These are phyloP conservation scores for Ophiosphaerella korrae DNA, from an alignment of 2,329 filamentous ascomycete genomes.

Conservation along the genomic window DNA sequence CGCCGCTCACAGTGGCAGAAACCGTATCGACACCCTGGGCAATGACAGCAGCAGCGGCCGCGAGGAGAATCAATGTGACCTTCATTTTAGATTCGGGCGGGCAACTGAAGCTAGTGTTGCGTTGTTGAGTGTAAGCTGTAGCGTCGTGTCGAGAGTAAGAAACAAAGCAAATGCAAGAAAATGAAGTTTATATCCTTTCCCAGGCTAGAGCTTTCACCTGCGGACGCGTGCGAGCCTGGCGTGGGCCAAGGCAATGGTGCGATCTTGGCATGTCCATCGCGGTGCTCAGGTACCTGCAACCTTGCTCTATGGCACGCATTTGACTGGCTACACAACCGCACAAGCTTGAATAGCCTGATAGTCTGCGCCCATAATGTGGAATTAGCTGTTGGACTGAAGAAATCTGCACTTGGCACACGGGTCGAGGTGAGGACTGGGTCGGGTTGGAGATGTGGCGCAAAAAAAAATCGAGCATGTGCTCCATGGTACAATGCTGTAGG, in stretches of 20 bases:
- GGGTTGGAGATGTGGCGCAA: not conserved
- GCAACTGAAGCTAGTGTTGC: not conserved
- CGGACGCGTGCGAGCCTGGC: slow-evolving; percentile 9
- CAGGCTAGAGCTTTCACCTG: slow-evolving; percentile 2
- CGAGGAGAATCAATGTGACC: slow-evolving; percentile 20
- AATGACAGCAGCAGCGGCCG: slow-evolving; percentile 16
- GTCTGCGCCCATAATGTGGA: slow-evolving; percentile 8
- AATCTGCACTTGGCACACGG: slow-evolving; percentile 4
- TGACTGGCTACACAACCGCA: slow-evolving; percentile 7
- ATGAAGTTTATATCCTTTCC: slow-evolving; percentile 14
- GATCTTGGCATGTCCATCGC: slow-evolving; percentile 31
- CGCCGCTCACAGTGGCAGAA: slow-evolving; percentile 18
- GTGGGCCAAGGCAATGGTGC: slow-evolving; percentile 30
- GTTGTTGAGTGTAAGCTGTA: not conserved
- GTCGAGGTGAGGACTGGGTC: not conserved
- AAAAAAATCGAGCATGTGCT: not conserved
- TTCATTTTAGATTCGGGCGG: slow-evolving; percentile 19
- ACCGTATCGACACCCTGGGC: slow-evolving; percentile 21
- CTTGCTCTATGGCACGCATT: slow-evolving; percentile 5
- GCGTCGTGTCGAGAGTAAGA: slow-evolving; percentile 7
- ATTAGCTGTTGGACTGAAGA: slow-evolving; percentile 8
- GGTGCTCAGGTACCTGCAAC: slow-evolving; percentile 29
- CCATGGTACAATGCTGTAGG: not conserved
- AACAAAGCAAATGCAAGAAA: not conserved
- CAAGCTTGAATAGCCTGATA: not conserved